Conservation (phyloP, 2,329 filamentous ascomycete species). For the Neonectria faginata region DNA sequence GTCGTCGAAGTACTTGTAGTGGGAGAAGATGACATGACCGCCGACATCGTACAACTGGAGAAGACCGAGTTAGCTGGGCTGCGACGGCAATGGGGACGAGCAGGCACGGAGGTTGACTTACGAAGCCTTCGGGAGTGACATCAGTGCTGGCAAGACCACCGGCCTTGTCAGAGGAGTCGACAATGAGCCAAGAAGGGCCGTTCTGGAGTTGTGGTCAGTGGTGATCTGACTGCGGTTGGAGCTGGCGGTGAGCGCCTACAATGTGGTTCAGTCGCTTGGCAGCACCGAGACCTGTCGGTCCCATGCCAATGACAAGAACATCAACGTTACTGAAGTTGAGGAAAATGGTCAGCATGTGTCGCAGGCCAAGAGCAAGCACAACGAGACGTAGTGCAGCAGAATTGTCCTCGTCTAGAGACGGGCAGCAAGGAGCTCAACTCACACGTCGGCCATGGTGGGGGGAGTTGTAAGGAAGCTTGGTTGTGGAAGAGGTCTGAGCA, state of each 20-base stretch:
- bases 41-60: conserved; percentile 95
- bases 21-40: conserved; percentile 98
- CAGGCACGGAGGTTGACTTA: conserved; percentile 66
- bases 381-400: conserved; percentile 10
- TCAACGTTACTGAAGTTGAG: conserved; percentile 79
- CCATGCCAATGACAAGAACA: conserved; percentile 97
- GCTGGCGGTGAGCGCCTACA: conserved; percentile 67
- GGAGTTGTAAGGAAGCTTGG: conserved; percentile 38
- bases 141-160: conserved; percentile 97
- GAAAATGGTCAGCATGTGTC: conserved; percentile 33
- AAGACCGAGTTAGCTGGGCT: conserved; percentile 34
- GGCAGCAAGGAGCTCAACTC: conserved; percentile 42
- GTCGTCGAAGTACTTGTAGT: conserved; percentile 99
- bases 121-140: conserved; percentile 94
- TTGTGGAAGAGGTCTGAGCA: conserved; percentile 24
- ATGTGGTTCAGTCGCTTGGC: conserved; percentile 98
- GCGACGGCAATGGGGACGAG: conserved; percentile 21
- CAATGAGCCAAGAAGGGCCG: conserved; percentile 93
- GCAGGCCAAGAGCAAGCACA: not conserved
- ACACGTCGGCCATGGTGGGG: conserved; percentile 57
- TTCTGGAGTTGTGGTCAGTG: conserved; percentile 67
- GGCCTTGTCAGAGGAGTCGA: conserved; percentile 91
- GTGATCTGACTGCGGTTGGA: conserved; percentile 38
- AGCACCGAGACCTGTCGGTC: conserved; percentile 96
- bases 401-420: not conserved